phyloP scores from a whole-genome alignment of 441 rosid species.

The Aquilaria agallochum region DNA sequence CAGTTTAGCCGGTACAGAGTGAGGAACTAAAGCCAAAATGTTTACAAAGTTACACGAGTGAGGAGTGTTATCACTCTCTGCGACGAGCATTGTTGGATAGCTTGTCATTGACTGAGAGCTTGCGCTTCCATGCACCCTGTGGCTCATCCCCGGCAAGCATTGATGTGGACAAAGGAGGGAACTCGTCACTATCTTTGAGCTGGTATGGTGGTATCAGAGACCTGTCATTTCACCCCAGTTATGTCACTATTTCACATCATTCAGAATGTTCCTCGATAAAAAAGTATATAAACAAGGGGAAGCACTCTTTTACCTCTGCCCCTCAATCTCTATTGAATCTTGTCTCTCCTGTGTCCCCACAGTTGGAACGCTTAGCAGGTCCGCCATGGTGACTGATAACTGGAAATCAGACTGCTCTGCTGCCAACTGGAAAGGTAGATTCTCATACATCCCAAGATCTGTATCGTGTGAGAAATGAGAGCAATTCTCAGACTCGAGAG shows the following conservation, averaged over 20 bases:
- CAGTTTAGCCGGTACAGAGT: too few relatives aligned
- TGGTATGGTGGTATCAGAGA: constrained; percentile 8
- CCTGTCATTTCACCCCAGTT: constrained; percentile 21
- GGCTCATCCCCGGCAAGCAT: too few relatives aligned
- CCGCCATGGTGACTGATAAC: constrained; percentile 20
- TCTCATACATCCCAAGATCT: constrained; percentile 26
- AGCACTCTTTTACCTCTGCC: constrained; percentile 23
- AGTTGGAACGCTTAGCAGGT: constrained; percentile 7
- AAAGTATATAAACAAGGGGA: background rate
- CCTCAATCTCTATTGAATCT: constrained; percentile 14
- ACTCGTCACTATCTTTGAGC: constrained; percentile 25
- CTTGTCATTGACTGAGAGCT: too few relatives aligned
- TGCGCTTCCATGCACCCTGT: too few relatives aligned
- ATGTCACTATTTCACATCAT: too few relatives aligned
- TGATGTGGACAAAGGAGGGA: constrained; percentile 26
- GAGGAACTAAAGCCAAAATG: too few relatives aligned
- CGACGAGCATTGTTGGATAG: too few relatives aligned
- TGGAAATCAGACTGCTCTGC: constrained; percentile 14
- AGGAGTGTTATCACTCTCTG: too few relatives aligned
- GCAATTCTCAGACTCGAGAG: constrained; percentile 13
- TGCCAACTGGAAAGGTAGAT: constrained; percentile 7
- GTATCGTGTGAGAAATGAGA: constrained; percentile 6
- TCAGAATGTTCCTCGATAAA: background rate
- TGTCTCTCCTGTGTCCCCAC: constrained; percentile 15
- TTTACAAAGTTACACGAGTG: too few relatives aligned